phyloP scores from a whole-genome alignment of 164 flowering plant species.

The Magnolia kwangsiensis region DNA sequence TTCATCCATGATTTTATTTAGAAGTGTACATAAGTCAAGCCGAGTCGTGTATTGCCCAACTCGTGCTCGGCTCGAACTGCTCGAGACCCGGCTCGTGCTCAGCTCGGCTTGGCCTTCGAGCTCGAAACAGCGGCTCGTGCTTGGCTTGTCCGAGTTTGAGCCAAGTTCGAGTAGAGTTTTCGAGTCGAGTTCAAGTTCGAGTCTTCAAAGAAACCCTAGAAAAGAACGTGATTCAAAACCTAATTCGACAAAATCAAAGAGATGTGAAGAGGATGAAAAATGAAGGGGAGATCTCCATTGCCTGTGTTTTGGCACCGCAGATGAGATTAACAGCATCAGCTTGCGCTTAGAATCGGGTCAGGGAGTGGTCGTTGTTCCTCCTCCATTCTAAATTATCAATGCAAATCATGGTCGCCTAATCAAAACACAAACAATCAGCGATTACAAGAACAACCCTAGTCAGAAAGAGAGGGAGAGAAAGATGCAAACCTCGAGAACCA shows the following conservation, averaged over 20 bases:
- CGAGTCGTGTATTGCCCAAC: too few species aligned
- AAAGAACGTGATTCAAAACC: conserved; percentile 8
- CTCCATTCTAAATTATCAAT: conserved; percentile 98
- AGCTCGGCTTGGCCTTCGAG: too few species aligned
- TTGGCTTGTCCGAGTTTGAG: too few species aligned
- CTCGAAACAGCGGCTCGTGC: too few species aligned
- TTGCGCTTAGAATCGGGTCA: conserved; percentile 82
- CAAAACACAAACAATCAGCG: background rate
- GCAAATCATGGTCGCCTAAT: conserved; percentile 97
- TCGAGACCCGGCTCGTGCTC: too few species aligned
- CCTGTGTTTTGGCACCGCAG: conserved; percentile 95
- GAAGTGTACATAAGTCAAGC: too few species aligned
- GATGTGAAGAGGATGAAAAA: background rate
- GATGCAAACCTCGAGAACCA: conserved; percentile 58
- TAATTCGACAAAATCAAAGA: background rate
- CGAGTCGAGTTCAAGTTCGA: too few species aligned
- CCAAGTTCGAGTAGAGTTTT: too few species aligned
- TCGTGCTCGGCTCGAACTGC: too few species aligned
- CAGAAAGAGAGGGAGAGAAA: background rate
- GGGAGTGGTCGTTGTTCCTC: conserved; percentile 93
- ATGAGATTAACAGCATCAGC: conserved; percentile 94
- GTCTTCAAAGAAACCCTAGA: background rate
- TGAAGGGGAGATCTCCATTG: conserved; percentile 9
- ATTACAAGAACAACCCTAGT: conserved; percentile 16
- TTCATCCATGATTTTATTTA: too few species aligned